Conservation (phyloP, 1,284 basidiomycete genomes). For the Rhizopogon hawkerae region DNA sequence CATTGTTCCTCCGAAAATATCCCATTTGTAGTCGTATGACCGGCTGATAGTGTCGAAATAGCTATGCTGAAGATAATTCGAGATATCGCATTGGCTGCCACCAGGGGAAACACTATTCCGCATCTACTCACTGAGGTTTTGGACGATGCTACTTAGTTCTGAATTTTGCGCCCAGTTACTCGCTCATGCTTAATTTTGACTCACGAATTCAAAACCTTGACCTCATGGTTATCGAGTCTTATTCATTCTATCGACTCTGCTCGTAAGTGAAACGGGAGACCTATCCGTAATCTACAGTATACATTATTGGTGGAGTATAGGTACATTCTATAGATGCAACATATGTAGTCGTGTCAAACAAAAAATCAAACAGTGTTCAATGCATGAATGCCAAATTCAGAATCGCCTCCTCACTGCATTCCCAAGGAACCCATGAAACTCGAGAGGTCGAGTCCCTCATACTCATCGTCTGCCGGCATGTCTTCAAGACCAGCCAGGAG, state of each 20-base stretch:
- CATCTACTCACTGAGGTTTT: too few species aligned
- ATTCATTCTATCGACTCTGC: too few species aligned
- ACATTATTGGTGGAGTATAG: constrained; percentile 26
- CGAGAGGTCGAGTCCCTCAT: constrained; percentile 75
- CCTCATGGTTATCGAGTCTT: not conserved
- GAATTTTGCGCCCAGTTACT: too few species aligned
- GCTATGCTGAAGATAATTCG: too few species aligned
- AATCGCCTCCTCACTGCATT: constrained; percentile 19
- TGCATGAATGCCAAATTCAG: not conserved
- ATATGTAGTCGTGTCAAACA: constrained; percentile 22
- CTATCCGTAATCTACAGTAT: constrained; percentile 21
- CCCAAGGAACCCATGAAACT: constrained; percentile 76
- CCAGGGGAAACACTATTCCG: too few species aligned
- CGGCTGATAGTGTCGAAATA: too few species aligned
- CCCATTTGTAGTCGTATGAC: too few species aligned
- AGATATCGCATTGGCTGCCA: too few species aligned
- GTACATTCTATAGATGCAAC: constrained; percentile 28
- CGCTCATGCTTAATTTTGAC: too few species aligned
- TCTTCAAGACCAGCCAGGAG: constrained; percentile 83
- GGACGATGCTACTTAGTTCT: too few species aligned
- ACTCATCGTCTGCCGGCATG: constrained; percentile 83
- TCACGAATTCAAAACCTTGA: too few species aligned
- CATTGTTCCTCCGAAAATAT: too few species aligned
- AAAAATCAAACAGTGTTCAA: not conserved
- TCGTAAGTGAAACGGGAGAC: not conserved